Evolutionary conservation across 306 rosid species (phyloP).

Genomic region (Cucumis hystrix): DNA sequence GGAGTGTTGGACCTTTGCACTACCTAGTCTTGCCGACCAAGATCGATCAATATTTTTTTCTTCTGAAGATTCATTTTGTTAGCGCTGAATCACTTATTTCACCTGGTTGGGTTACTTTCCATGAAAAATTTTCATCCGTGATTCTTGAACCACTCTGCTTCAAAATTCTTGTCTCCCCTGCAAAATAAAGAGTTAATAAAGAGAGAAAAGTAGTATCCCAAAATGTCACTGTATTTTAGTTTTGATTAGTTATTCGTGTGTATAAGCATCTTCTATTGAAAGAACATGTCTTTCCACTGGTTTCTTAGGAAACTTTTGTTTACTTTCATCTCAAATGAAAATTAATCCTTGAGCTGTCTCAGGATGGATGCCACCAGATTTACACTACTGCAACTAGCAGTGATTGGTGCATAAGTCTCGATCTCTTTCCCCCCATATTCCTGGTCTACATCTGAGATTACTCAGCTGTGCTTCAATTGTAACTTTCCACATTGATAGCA

Average conservation of each 20-base stretch:
- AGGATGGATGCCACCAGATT: background rate
- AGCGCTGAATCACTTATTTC: background rate
- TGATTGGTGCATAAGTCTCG: background rate
- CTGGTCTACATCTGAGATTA: background rate
- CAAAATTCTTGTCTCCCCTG: background rate
- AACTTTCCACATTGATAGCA: background rate
- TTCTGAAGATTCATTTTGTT: background rate
- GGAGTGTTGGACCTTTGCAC: background rate
- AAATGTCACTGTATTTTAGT: background rate
- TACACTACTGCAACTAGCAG: background rate
- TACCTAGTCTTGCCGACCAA: background rate
- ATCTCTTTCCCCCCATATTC: background rate
- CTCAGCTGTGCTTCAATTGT: background rate
- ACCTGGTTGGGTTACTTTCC: background rate
- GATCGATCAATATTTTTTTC: background rate
- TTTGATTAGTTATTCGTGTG: background rate
- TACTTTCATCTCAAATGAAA: background rate
- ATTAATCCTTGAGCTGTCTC: background rate
- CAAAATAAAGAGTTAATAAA: background rate
- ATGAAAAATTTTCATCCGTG: background rate
- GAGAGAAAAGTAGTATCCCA: background rate
- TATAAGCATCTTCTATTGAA: background rate
- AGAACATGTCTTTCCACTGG: background rate
- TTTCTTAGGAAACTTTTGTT: background rate
- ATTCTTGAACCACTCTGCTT: background rate